These are phyloP conservation scores for Samsoniella hepiali DNA, from an alignment of 2,329 filamentous ascomycete species.

Conservation along the genomic window DNA sequence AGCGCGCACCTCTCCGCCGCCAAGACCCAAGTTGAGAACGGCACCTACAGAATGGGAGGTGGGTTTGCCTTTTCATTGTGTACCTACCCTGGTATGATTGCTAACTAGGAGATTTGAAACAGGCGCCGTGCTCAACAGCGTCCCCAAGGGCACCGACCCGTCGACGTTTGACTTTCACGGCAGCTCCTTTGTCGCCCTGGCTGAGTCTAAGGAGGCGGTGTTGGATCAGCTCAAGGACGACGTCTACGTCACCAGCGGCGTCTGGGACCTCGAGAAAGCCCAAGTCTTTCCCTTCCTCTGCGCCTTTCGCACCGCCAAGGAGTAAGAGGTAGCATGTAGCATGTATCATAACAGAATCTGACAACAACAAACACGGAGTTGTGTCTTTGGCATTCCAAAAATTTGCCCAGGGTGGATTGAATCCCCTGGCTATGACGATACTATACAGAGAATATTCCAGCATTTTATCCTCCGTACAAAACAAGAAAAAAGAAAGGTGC, in stretches of 20 bases:
- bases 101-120: background rate
- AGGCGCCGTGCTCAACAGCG: constrained; percentile 66
- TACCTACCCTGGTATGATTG: background rate
- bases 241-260: constrained; percentile 66
- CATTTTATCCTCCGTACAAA: background rate
- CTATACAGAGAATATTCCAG: background rate
- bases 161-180: constrained; percentile 67
- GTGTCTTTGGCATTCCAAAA: background rate
- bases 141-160: constrained; percentile 59
- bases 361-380: background rate
- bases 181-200: constrained; percentile 65
- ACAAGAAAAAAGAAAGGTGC: constrained; percentile 8
- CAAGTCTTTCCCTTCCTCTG: constrained; percentile 51
- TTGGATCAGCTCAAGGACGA: constrained; percentile 65
- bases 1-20: constrained; percentile 55
- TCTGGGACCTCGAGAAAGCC: constrained; percentile 75
- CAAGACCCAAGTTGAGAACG: constrained; percentile 49
- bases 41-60: constrained; percentile 64
- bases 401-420: background rate
- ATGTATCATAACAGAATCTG: background rate
- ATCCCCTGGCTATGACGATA: background rate
- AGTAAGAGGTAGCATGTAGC: background rate
- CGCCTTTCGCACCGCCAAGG: constrained; percentile 37
- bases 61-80: constrained; percentile 1
- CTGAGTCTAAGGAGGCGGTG: constrained; percentile 67